These are phyloP conservation scores for Clarireedia monteithiana DNA, from an alignment of 2,329 filamentous ascomycete genomes.

Conservation along the genomic window DNA sequence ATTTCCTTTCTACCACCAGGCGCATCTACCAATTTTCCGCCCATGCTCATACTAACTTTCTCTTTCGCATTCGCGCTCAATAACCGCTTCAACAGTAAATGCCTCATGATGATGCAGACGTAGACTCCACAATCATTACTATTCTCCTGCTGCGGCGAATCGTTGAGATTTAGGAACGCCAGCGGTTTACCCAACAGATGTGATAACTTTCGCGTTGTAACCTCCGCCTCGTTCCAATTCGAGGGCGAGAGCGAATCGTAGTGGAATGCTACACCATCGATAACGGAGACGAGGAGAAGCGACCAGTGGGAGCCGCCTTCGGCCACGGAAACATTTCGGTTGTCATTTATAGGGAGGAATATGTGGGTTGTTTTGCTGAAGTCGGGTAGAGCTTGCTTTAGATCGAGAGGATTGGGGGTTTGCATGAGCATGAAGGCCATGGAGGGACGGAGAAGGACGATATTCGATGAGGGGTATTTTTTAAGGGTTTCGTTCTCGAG, in stretches of 20 bases:
- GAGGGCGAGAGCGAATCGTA: conserved; percentile 79
- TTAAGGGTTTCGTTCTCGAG: conserved; percentile 83
- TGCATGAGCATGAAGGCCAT: conserved; percentile 91
- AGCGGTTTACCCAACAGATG: conserved; percentile 59
- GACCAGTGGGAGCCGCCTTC: conserved; percentile 96
- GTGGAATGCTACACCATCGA: conserved; percentile 90
- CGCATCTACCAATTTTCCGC: conserved; percentile 76
- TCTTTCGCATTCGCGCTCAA: conserved; percentile 70
- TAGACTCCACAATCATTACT: conserved; percentile 92
- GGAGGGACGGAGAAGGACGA: conserved; percentile 82
- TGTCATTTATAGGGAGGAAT: conserved; percentile 94
- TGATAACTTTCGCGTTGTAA: conserved; percentile 61
- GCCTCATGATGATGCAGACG: conserved; percentile 90
- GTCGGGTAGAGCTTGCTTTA: conserved; percentile 67
- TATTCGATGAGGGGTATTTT: conserved; percentile 73
- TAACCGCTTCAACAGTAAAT: conserved; percentile 79
- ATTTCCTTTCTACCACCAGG: conserved; percentile 80
- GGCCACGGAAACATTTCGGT: conserved; percentile 63
- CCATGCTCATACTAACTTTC: conserved; percentile 93
- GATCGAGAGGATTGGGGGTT: conserved; percentile 47
- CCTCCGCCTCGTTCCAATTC: conserved; percentile 67
- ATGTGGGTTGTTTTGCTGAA: conserved; percentile 80
- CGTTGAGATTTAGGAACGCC: conserved; percentile 72
- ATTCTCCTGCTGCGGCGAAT: conserved; percentile 87
- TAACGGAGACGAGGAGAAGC: conserved; percentile 76